Conservation (phyloP, 148 eudicot genomes). For the Cornus kousa region DNA sequence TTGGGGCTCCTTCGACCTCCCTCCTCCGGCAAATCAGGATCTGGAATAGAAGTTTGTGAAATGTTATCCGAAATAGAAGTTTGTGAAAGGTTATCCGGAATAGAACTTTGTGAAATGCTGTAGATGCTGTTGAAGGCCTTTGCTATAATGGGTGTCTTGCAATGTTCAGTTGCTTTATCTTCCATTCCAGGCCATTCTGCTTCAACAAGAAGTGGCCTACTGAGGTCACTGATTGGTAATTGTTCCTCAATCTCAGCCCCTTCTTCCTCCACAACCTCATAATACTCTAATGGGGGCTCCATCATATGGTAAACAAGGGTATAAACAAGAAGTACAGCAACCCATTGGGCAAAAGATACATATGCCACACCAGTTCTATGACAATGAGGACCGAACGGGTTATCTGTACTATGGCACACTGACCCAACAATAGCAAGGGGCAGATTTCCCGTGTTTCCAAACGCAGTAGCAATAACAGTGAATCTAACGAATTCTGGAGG, state of each 20-base stretch:
- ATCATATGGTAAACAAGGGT: constrained; percentile 83
- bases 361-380: constrained; percentile 50
- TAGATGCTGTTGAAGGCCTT: constrained; percentile 48
- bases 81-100: constrained; percentile 13
- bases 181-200: constrained; percentile 98
- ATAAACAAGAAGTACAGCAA: constrained; percentile 59
- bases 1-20: constrained; percentile 41
- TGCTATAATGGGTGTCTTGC: constrained; percentile 76
- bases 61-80: constrained; percentile 38
- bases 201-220: constrained; percentile 76
- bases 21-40: constrained; percentile 43
- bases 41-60: constrained; percentile 44
- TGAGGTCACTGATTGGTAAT: constrained; percentile 36
- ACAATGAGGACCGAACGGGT: constrained; percentile 57
- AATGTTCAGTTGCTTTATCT: constrained; percentile 69
- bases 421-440: constrained; percentile 61
- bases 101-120: constrained; percentile 36
- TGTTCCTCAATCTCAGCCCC: constrained; percentile 42
- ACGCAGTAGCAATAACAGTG: constrained; percentile 68
- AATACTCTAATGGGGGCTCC: constrained; percentile 70
- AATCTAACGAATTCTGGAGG: constrained; percentile 70
- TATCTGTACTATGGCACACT: constrained; percentile 47
- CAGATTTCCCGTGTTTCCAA: constrained; percentile 76
- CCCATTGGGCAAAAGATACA: constrained; percentile 75
- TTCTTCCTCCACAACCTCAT: constrained; percentile 41